Conservation (phyloP, 169 alveolate genomes). For the Theileria luwenshuni region DNA sequence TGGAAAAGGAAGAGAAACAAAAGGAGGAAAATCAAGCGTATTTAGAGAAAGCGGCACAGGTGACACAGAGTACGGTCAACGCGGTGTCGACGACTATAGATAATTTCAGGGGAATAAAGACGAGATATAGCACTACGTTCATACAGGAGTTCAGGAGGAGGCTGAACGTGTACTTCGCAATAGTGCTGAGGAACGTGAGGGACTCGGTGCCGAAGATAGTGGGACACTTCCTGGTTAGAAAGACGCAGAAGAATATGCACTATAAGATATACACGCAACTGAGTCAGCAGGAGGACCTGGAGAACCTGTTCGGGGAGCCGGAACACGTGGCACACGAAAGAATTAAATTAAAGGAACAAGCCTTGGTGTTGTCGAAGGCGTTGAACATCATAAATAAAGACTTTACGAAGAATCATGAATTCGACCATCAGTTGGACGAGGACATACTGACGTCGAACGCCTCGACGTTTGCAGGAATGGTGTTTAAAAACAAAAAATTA, state of each 20-base stretch:
- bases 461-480: constrained; percentile 4
- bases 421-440: constrained; percentile 44
- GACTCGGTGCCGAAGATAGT: constrained; percentile 96
- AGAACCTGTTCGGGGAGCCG: constrained; percentile 76
- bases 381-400: constrained; percentile 77
- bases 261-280: constrained; percentile 71
- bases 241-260: constrained; percentile 73
- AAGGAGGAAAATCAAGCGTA: constrained; percentile 29
- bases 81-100: constrained; percentile 68
- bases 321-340: constrained; percentile 83
- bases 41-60: constrained; percentile 74
- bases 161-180: constrained; percentile 92
- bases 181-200: constrained; percentile 94
- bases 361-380: constrained; percentile 80
- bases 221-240: constrained; percentile 90
- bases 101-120: constrained; percentile 70
- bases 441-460: constrained; percentile 10
- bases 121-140: constrained; percentile 82
- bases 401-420: constrained; percentile 30
- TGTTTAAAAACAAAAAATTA: neutral
- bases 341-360: constrained; percentile 69
- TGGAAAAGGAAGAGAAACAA: constrained; percentile 75
- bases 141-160: constrained; percentile 92
- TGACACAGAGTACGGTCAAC: constrained; percentile 66
- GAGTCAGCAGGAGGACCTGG: constrained; percentile 70